Base-by-base conservation (phyloP, 306 rosid genomes). In the Cucumis cinereus region DNA sequence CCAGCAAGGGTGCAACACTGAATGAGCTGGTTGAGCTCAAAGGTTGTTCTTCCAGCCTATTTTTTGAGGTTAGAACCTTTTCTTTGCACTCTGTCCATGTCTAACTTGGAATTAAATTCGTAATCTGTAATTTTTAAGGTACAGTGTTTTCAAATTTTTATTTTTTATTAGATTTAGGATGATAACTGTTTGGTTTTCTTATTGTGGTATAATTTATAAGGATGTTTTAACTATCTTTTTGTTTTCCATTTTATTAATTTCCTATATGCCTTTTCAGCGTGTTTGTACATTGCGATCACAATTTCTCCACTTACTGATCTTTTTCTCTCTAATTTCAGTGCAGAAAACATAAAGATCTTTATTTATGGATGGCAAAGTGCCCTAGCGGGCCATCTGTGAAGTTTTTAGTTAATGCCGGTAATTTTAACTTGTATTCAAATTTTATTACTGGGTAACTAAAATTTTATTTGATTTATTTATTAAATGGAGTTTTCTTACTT, bases 331-430 rank as follows among this genome's bases (percentile, higher is more conserved):
- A 77, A 73, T 84, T 86, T 67, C 98, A 95, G 99, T 95, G 99
- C 84, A 89, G 99, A 90, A 95, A 95, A 85, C 84, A 74, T 7
- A 90, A 89, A 70, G 98, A 95, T 85, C 98, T 92, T 41, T 94
- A 88, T 84, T 87, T 95, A 52, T 95, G 99, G 98, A 95, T 95
- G 96, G 85, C 89, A 43, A 95, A 90, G 78, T 85, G 91, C 58
- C 97, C 98, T 49, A 88, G 73, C 77, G 99, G 99, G 50, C 99
- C 97, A 15, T 95, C 99, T 61, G 96, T 92, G 76, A 90, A 95
- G 66, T 92, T 95, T 86, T 79, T 95, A 89, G 97, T 95, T n/a
- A 89, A 88, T 82, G 99, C 98, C 17, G 93, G 99, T 95, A 85
- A 81, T 75, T 61, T 30, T 52, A 33, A 17, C 13, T 5, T 41